Base-by-base conservation (phyloP, 768 basidiomycete species). In the Hericium alpestre region DNA sequence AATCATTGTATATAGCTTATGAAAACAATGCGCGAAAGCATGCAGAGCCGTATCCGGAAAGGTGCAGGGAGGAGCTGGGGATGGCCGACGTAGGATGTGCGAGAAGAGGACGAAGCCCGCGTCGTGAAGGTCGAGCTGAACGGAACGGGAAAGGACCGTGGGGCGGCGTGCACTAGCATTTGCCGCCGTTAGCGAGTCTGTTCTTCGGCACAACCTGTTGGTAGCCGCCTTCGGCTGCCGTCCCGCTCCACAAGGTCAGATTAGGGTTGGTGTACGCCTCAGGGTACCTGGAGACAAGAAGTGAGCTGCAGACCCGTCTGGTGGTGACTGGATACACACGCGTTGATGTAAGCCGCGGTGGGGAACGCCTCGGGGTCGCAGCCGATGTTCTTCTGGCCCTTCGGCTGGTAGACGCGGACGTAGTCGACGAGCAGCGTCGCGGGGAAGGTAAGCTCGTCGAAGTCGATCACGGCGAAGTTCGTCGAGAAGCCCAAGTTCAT, bases 321-420 rank as follows among this genome's bases (percentile, higher is more conserved):
- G 51, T 10, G 13, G 20, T 8, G 18, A 32, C 50, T 27, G 12
- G 1, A 18, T 43, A 69, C 79, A 54, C 61, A 87, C 80, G 80
- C 69, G 51, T 85, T 72, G 68, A 95, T 97, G 68, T 97, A 97
- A 12, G 77, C 76, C 52, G 78, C 70, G 0, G 95, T 97, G 1
- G 95, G 93, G 67, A 79, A 87, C 47, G 81, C 78, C 48, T 71
- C 65, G 12, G 93, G 93, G 66, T 89, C 84, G 66, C 93, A 97
- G 15, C 93, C 93, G 53, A 91, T 76, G 67, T 93, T 94, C 57
- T 81, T 75, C 32, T 76, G 66, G 59, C 80, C 69, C 65, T 77
- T 73, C 2, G 81, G 81, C 67, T 96, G 94, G 70, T 96, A 98
- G 8, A 98, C 89, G 22, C 94, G 82, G 55, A 97, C 82, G 73